Base-by-base conservation (phyloP, 192 early-diverging fungal species). In the Funneliformis geosporum region DNA sequence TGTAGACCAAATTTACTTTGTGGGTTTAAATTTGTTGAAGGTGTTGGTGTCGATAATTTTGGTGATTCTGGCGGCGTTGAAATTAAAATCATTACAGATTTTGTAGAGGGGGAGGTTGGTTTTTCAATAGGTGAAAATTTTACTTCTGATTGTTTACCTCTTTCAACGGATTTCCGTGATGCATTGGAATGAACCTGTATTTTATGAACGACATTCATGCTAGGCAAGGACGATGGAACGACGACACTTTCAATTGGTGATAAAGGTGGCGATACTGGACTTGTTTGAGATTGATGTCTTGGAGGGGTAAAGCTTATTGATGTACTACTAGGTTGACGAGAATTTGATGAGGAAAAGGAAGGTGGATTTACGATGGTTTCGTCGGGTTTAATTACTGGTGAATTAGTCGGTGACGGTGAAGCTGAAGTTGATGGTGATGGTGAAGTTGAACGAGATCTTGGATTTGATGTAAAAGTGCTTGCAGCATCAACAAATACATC, bases 401-500 rank as follows among this genome's bases (percentile, higher is more conserved):
- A 75, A 42, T 16, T n/a, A 25, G 62, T 75, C 0, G 55, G 38
- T 18, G 38, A 69, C 8, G 67, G 18, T n/a, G 67, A 42, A 21
- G 67, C 40, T 18, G 67, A 21, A 39, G 73, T 10, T 39, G 33
- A 75, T 10, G 55, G 46, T 21, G 73, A 75, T 9, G 73, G 73
- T 40, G 73, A 75, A n/a, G 73, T 33, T 39, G 73, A 38, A 75
- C 73, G 73, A 6, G 73, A 75, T 33, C 59, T 44, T 40, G 73
- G 47, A 16, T 59, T 28, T 42, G 33, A 60, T 39, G 73, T 27
- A 21, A 42, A 28, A 50, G 28, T 27, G n/a, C 50, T 59, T 39
- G 55, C 25, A 59, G 73, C 73, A 75, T 75, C 73, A 62, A 75
- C 59, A 62, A 60, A 75, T 14, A 73, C 39, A 55, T 75, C 73